phyloP scores from a whole-genome alignment of 768 basidiomycete species.

The Lactifluus pinguis region DNA sequence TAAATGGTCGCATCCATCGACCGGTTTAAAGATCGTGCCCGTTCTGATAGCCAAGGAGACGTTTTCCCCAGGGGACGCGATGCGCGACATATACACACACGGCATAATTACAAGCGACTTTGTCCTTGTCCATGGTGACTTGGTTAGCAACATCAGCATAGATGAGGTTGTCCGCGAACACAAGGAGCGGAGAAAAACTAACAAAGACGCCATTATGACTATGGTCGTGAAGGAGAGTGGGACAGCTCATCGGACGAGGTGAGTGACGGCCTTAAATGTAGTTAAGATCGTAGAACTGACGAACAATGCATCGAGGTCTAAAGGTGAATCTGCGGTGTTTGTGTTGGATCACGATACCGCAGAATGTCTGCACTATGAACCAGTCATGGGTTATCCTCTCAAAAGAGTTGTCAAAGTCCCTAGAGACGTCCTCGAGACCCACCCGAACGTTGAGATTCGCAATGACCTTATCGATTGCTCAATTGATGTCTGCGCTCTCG shows the following conservation, averaged over 20 bases:
- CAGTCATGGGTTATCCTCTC: slow-evolving; percentile 60
- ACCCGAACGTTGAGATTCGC: slow-evolving; percentile 77
- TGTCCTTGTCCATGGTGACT: slow-evolving; percentile 83
- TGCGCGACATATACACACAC: slow-evolving; percentile 89
- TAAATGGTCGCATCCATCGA: slow-evolving; percentile 75
- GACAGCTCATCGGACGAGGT: slow-evolving; percentile 65
- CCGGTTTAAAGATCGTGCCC: slow-evolving; percentile 75
- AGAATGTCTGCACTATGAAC: slow-evolving; percentile 81
- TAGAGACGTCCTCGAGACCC: slow-evolving; percentile 61
- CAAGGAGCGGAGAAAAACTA: slow-evolving; percentile 75
- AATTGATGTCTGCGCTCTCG: slow-evolving; percentile 91
- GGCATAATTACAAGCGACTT: slow-evolving; percentile 87
- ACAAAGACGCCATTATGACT: slow-evolving; percentile 94
- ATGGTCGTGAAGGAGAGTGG: slow-evolving; percentile 85
- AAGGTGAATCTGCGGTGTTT: slow-evolving; percentile 68
- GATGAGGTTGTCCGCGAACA: slow-evolving; percentile 84
- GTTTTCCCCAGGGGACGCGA: slow-evolving; percentile 82
- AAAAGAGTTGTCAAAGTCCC: slow-evolving; percentile 57
- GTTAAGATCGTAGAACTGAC: background rate
- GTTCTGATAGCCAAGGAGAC: slow-evolving; percentile 82
- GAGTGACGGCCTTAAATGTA: slow-evolving; percentile 20
- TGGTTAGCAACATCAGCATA: slow-evolving; percentile 88
- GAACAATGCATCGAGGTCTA: slow-evolving; percentile 38
- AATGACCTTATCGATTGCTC: slow-evolving; percentile 83
- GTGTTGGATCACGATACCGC: slow-evolving; percentile 67